A percentile compares a stretch with the other conserved stretches of the same genome.
These are phyloP conservation scores for Viola pubescens DNA, from an alignment of 441 rosid genomes.

Conservation along the genomic window DNA sequence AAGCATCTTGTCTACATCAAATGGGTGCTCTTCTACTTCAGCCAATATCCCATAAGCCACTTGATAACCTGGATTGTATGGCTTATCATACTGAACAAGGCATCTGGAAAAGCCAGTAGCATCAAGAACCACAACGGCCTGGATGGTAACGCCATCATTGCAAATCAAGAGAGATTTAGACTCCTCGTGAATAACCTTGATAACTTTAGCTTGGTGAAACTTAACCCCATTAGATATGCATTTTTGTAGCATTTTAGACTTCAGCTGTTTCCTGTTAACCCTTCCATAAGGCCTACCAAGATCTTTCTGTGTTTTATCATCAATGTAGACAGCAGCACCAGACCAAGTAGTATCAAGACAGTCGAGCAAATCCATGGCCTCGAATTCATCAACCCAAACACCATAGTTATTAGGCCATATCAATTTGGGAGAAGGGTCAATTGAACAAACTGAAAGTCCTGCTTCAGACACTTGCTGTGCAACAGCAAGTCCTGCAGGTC, in stretches of 20 bases:
- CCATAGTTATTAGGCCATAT: conserved; percentile 98
- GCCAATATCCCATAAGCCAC: conserved; percentile 90
- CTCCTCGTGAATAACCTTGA: conserved; percentile 79
- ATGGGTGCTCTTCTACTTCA: conserved; percentile 89
- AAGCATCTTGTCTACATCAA: conserved; percentile 83
- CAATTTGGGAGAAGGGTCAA: conserved; percentile 77
- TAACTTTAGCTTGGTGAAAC: conserved; percentile 87
- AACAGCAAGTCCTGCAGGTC: conserved; percentile 94
- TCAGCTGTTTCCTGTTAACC: conserved; percentile 79
- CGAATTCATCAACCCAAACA: conserved; percentile 97
- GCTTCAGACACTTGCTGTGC: conserved; percentile 91
- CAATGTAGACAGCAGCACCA: conserved; percentile 67
- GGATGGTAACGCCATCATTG: conserved; percentile 68
- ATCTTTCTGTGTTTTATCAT: conserved; percentile 50
- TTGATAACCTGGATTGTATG: conserved; percentile 91
- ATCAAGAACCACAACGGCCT: conserved; percentile 79
- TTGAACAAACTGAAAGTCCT: conserved; percentile 77
- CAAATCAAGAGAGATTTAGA: conserved; percentile 68
- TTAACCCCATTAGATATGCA: conserved; percentile 73
- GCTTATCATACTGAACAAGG: conserved; percentile 88
- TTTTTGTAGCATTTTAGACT: conserved; percentile 85
- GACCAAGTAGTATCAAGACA: conserved; percentile 92
- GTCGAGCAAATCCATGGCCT: conserved; percentile 89
- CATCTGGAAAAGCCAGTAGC: conserved; percentile 95
- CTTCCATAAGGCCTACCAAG: conserved; percentile 84